Conservation (phyloP, 2,329 filamentous ascomycete species). For the Curvularia lunata region DNA sequence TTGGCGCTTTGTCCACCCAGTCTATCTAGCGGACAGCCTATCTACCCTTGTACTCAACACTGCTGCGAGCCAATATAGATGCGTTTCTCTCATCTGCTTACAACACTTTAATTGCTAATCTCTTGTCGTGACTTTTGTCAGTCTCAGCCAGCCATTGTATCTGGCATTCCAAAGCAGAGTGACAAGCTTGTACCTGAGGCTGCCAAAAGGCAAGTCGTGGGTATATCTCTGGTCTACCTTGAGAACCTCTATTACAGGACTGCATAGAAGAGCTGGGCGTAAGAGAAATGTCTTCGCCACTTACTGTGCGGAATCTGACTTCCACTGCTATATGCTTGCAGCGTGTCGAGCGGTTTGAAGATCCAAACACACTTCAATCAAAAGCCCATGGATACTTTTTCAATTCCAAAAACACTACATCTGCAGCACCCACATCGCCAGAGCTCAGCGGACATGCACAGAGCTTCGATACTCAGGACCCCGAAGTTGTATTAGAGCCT, state of each 20-base stretch:
- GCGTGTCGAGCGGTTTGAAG: conserved; percentile 74
- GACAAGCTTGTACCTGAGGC: background rate
- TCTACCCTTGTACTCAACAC: background rate
- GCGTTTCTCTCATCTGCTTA: background rate
- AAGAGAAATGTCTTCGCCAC: conserved; percentile 41
- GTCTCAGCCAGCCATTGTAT: background rate
- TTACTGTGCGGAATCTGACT: conserved; percentile 85
- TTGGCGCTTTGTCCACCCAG: conserved; percentile 16
- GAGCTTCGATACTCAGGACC: conserved; percentile 66
- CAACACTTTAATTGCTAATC: background rate
- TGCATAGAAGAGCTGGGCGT: background rate
- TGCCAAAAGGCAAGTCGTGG: background rate
- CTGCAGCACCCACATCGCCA: conserved; percentile 47
- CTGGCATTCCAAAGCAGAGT: background rate
- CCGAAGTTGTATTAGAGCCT: conserved; percentile 68
- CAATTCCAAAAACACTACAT: conserved; percentile 30
- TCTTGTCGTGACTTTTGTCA: background rate
- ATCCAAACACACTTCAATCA: conserved; percentile 52
- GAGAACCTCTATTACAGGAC: background rate
- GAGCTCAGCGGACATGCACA: conserved; percentile 62
- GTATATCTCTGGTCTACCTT: background rate
- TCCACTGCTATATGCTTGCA: conserved; percentile 74
- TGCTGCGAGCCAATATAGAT: background rate
- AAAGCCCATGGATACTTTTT: conserved; percentile 44
- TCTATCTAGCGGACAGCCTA: conserved; percentile 8